Evolutionary conservation across 73 alveolate species (phyloP).

Genomic region (Paramecium octaurelia): DNA sequence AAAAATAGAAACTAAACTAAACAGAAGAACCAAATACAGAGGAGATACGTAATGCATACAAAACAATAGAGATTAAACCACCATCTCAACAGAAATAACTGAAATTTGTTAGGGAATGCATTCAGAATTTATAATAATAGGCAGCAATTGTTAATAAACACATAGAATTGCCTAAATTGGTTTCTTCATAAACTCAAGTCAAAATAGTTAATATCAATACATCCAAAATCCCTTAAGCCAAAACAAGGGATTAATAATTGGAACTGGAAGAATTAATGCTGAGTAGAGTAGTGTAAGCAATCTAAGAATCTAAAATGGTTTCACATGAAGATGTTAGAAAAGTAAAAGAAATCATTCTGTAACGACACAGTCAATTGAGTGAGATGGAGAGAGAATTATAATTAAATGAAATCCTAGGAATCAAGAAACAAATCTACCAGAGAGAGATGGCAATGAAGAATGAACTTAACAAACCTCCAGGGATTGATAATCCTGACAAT

Average conservation of each 20-base stretch:
- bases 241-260: not conserved
- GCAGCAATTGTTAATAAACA: not conserved
- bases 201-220: not conserved
- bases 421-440: not conserved
- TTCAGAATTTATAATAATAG: not conserved
- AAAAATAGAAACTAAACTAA: not conserved
- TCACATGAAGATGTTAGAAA: not conserved
- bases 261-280: not conserved
- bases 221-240: not conserved
- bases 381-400: constrained; percentile 23
- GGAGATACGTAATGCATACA: not conserved
- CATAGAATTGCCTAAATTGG: not conserved
- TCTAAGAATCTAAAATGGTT: not conserved
- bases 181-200: not conserved
- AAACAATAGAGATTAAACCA: not conserved
- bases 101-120: not conserved
- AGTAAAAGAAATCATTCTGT: not conserved
- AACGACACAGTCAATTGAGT: not conserved
- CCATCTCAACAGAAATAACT: not conserved
- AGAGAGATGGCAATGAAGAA: not conserved
- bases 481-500: not conserved
- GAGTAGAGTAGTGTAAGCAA: not conserved
- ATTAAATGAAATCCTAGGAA: not conserved
- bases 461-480: not conserved
- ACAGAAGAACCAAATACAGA: constrained; percentile 33